Conservation (phyloP, 345 rosid genomes). For the Firmiana major region DNA sequence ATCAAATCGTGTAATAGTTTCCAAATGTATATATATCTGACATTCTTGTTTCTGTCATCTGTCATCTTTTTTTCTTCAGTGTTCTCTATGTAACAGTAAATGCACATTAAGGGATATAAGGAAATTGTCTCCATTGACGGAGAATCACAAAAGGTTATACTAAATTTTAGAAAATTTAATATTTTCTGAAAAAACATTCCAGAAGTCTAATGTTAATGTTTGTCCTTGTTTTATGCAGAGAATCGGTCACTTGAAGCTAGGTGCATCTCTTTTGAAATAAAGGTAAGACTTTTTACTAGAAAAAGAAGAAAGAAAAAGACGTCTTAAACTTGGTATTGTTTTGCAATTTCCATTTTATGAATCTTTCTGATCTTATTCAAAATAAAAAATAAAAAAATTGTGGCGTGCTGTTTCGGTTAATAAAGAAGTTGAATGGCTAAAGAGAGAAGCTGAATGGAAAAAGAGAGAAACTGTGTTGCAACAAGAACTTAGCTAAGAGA, state of each 20-base stretch:
- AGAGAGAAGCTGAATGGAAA: background rate
- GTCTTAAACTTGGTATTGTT: background rate
- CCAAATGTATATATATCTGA: background rate
- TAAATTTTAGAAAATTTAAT: background rate
- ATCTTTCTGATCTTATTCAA: background rate
- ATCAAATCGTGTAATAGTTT: too few relatives aligned
- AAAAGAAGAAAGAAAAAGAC: background rate
- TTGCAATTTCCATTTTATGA: background rate
- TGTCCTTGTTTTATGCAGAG: slow-evolving; percentile 37
- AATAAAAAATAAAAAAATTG: slow-evolving; percentile 5
- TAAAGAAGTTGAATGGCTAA: slow-evolving; percentile 27
- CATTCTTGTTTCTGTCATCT: background rate
- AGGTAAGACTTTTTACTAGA: slow-evolving; percentile 36
- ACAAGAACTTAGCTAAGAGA: too few relatives aligned
- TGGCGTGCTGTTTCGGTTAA: slow-evolving; percentile 34
- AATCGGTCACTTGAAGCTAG: slow-evolving; percentile 57
- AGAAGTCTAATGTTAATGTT: background rate
- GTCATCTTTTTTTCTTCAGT: slow-evolving; percentile 27
- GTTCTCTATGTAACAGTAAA: slow-evolving; percentile 69
- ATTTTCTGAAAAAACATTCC: background rate
- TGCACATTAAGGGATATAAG: slow-evolving; percentile 58
- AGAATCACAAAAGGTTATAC: slow-evolving; percentile 58
- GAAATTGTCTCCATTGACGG: slow-evolving; percentile 69
- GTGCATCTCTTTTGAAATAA: slow-evolving; percentile 53
- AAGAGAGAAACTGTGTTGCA: slow-evolving; percentile 39